A percentile compares a stretch with the other conserved stretches of the same genome.
These are phyloP conservation scores for Ambispora gerdemannii DNA, from an alignment of 192 early-diverging fungal genomes.

Conservation along the genomic window DNA sequence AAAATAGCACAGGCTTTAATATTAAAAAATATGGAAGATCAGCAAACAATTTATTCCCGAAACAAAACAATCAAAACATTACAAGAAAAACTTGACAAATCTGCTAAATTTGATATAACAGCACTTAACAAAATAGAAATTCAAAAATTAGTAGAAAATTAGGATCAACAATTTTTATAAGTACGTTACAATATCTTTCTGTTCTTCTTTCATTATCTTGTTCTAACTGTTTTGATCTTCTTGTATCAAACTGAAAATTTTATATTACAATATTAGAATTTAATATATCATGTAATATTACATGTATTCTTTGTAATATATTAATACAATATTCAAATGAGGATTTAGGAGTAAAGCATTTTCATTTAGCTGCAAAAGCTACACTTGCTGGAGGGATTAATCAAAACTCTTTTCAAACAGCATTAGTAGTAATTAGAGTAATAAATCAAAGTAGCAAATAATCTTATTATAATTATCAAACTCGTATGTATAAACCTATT, in stretches of 20 bases:
- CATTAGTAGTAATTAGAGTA: not conserved
- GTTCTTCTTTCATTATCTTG: not conserved
- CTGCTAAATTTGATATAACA: not conserved
- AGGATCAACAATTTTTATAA: not conserved
- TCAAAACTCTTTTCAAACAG: not conserved
- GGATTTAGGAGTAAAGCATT: not conserved
- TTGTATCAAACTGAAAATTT: not conserved
- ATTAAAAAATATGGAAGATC: not conserved
- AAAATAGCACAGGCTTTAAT: not conserved
- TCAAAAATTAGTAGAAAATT: not conserved
- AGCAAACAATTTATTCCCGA: not conserved
- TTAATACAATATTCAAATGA: not conserved
- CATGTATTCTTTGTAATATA: not conserved
- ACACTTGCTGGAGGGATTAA: not conserved
- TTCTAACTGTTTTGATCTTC: not conserved
- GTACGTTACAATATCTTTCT: constrained; percentile 2
- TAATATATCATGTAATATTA: not conserved
- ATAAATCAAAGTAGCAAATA: not conserved
- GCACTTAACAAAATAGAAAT: not conserved
- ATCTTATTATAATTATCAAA: constrained; percentile 5
- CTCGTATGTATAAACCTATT: not conserved
- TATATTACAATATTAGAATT: not conserved
- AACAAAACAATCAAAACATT: not conserved
- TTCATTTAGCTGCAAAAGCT: not conserved
- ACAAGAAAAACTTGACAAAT: not conserved